Base-by-base conservation (phyloP, 2,329 filamentous ascomycete species). In the Fusarium sp. region DNA sequence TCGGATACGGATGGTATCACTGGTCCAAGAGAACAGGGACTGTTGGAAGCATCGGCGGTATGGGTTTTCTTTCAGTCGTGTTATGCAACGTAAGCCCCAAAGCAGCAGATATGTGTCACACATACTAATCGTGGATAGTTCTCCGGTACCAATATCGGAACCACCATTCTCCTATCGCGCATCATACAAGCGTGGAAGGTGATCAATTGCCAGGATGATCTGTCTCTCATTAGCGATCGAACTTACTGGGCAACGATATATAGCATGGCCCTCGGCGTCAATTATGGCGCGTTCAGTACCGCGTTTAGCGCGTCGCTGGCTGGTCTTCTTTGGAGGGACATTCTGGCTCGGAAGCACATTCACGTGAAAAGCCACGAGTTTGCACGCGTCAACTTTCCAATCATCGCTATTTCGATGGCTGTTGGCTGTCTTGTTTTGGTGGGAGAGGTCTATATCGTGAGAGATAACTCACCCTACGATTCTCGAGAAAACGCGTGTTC, bases 241-340 rank as follows among this genome's bases (percentile, higher is more conserved):
- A 91, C 86, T 0, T 92, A 92, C 75, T 93, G 90, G 91, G 91
- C 86, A 0, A 91, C 91, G 0, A 87, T 93, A 0, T 93, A 93
- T 77, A 87, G 86, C 76, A 92, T 93, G 90, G 91, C 91, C 0
- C 79, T 94, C 0, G 91, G 91, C 3, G 89, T 93, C 63, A 93
- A 94, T 76, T 93, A 90, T 60, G 91, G 91, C 6, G 91, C 91
- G 0, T 93, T 93, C 74, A 92, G 90, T 74, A 87, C 88, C 0
- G 89, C 90, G 0, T 92, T 94, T 71, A 92, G 89, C 67, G 91
- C 90, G 0, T 92, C 90, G 0, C 78, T 93, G 2, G 91, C 91
- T 2, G 91, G 91, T 2, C 82, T 94, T 10, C 80, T 93, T 0
- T 94, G 91, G 91, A 84, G 90, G 4, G 90, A 93, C 66, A 93